These are phyloP conservation scores for Petunia secreta DNA, from an alignment of 257 asterid species.

Conservation along the genomic window DNA sequence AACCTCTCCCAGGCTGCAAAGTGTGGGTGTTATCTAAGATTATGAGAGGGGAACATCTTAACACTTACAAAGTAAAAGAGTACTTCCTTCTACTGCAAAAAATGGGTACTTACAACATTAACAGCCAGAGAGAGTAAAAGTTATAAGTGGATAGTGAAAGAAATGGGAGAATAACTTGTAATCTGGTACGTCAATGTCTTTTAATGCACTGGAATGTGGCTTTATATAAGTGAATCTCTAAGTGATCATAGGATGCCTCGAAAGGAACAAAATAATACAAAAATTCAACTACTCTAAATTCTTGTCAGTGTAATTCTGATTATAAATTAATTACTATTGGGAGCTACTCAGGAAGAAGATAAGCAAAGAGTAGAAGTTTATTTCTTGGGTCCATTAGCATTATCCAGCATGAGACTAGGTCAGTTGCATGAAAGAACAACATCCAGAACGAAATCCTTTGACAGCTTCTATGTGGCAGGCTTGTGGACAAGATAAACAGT, in stretches of 20 bases:
- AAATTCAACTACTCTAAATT: not conserved
- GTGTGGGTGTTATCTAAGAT: conserved; percentile 16
- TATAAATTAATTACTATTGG: not conserved
- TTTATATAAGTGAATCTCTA: conserved; percentile 4
- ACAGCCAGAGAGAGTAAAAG: not conserved
- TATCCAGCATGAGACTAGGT: conserved; percentile 8
- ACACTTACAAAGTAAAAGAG: not conserved
- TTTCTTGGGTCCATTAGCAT: conserved; percentile 16
- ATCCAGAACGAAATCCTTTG: conserved; percentile 24
- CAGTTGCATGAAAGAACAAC: conserved; percentile 21
- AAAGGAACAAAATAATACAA: not conserved
- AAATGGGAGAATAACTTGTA: not conserved
- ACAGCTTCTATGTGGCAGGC: conserved; percentile 51
- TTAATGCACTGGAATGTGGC: not conserved
- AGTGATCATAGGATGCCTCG: not conserved
- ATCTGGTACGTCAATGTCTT: not conserved
- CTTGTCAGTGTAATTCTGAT: conserved; percentile 13
- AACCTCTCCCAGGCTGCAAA: conserved; percentile 20
- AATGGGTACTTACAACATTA: conserved; percentile 2
- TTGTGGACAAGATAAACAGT: conserved; percentile 90
- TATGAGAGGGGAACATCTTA: conserved; percentile 23
- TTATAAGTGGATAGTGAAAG: not conserved
- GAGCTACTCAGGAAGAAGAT: conserved; percentile 8
- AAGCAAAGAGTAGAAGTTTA: not conserved
- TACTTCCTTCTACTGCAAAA: not conserved